Base-by-base conservation (phyloP, 2,329 filamentous ascomycete genomes). In the Cladosporium sp. region DNA sequence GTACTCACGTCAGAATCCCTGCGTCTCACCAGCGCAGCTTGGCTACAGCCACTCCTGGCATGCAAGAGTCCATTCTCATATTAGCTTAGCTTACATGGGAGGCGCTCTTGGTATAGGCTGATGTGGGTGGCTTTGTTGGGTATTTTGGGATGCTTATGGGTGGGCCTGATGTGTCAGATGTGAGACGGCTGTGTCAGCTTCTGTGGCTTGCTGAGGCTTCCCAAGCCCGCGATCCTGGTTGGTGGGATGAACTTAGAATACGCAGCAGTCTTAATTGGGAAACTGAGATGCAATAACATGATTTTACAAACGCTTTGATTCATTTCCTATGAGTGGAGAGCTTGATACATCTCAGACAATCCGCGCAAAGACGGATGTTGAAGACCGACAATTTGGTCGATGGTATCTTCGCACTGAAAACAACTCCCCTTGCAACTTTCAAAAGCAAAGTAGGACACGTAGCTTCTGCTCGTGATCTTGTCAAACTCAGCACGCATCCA, bases 131-230 rank as follows among this genome's bases (percentile, higher is more conserved):
- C 18, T 30, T 55, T 11, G n/a, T 47, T 47, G 41, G 52, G 3
- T 55, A 55, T 55, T 55, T 55, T 34, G 52, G 52, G 52, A 12
- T 32, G 51, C 38, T 21, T 21, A 8, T 12, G 51, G 26, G 51
- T 30, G 26, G 51, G 30, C 28, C 52, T 55, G 52, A 55, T 32
- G 30, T 55, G 52, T 55, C 52, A 55, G 52, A 34, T 32, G 32
- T 55, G 52, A 52, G 26, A 55, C 28, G 52, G 52, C 52, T 55
- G 52, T 34, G 52, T 55, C 18, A 21, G 52, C 52, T 30, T 32
- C 21, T n/a, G 52, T 55, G 52, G 52, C 28, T 55, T 55, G 52
- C 30, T 55, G 52, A 55, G n/a, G 30, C n/a, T 8, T 21, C 18
- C 41, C n/a, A 21, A 21, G n/a, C 41, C 28, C 26, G 52, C 52